Base-by-base conservation (phyloP, 2,329 filamentous ascomycete genomes). In the Colletotrichum chrysophilum region DNA sequence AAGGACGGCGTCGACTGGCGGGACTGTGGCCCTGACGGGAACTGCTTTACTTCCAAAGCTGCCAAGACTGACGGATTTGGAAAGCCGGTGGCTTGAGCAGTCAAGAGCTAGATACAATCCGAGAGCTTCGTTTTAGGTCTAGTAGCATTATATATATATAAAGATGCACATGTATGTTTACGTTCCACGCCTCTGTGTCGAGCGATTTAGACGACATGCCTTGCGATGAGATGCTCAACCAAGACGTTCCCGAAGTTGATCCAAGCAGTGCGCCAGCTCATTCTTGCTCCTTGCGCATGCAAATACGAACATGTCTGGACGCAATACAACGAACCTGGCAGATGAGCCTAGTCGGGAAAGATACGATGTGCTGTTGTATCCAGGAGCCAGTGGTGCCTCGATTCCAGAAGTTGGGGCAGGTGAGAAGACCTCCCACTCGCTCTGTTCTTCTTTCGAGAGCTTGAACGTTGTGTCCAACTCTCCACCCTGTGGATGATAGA, bases 401-500 rank as follows among this genome's bases (percentile, higher is more conserved):
- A 58, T 0, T 26, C 1, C 55, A 10, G 55, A 18, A 28, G 24
- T 26, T 18, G 55, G 55, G 0, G 18, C 55, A 16, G 55, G 55
- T 0, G 55, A 58, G 55, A 58, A 58, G 21, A 58, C 0, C 4
- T 58, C 55, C 55, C 24, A 18, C 1, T 58, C 3, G 55, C 26
- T 10, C 55, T 58, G 55, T 58, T 58, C 55, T 26, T 26, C 52
- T 26, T 18, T 18, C 26, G 55, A 58, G 13, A 58, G 55, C 14
- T 58, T 10, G 2, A 1, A 4, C 5, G 7, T 16, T 1, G 1
- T 26, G 1, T 28, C 0, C 24, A 2, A 26, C 4, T 58, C 55
- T 58, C 3, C 55, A 12, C 7, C 26, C 14, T 4, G 24, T 26
- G 14, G 14, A 18, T 28, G 0, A 0, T 58, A 58, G 55, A 58